Conservation (phyloP, 139 green algal genomes). For the Ettlia oleoabundans region DNA sequence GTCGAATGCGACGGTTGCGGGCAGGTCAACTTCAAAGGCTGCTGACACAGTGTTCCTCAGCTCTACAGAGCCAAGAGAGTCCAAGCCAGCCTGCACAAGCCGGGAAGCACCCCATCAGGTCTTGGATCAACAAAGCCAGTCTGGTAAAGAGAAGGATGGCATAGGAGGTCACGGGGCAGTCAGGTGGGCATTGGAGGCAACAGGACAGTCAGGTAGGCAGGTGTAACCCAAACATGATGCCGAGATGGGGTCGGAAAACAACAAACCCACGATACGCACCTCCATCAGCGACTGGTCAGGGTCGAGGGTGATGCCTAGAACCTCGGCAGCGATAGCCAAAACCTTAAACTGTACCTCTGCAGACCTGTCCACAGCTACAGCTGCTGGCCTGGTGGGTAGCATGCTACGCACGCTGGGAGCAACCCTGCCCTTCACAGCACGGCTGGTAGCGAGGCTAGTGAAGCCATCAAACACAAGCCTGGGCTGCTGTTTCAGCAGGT, state of each 20-base stretch:
- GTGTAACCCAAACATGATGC: no score
- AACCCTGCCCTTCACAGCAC: no score
- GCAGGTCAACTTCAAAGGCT: slow-evolving; percentile 38
- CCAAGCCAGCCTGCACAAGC: slow-evolving; percentile 61
- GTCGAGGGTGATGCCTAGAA: slow-evolving; percentile 24
- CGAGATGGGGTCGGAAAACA: no score
- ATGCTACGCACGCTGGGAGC: no score
- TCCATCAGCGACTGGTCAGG: slow-evolving; percentile 71
- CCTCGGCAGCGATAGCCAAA: neutral
- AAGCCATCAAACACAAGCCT: neutral
- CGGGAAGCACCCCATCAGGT: neutral
- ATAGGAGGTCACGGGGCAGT: no score
- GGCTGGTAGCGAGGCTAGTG: neutral
- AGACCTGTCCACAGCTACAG: neutral
- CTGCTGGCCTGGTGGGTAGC: no score
- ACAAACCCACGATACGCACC: neutral
- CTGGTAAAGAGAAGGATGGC: neutral
- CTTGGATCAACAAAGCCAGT: neutral
- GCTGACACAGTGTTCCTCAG: slow-evolving; percentile 41
- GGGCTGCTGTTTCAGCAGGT: slow-evolving; percentile 12
- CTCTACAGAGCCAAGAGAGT: slow-evolving; percentile 67
- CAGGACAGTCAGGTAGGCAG: no score
- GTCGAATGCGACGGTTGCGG: slow-evolving; percentile 63
- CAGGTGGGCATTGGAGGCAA: no score
- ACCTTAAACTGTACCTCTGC: neutral